Base-by-base conservation (phyloP, 1,284 basidiomycete genomes). In the Tremellales sp. region DNA sequence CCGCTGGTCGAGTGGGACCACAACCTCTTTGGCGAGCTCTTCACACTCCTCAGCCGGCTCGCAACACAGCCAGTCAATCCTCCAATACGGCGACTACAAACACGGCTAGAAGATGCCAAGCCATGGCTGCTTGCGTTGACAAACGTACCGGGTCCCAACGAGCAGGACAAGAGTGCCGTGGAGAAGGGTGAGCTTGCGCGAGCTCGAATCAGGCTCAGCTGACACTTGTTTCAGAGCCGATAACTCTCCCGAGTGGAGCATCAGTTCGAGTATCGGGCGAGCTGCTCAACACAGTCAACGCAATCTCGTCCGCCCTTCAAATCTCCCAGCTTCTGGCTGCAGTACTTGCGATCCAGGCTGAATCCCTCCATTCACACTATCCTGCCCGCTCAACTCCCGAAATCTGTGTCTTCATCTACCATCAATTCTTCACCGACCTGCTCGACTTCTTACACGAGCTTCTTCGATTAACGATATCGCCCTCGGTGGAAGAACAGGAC, bases 101-200 rank as follows among this genome's bases (percentile, higher is more conserved):
- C 45, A 12, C 54, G 58, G 45, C 61, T 73, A 26, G 63, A 70
- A 17, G 54, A 61, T 23, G 67, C 68, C 0, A 52, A 61, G 26
- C 70, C 70, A 29, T 73, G 70, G 70, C 56, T 73, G 12, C 48
- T 67, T 15, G 43, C 57, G 0, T 56, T 73, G 26, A 64, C 66
- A 0, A 54, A 54, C 13, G 46, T 73, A 17, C 67, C 70, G 7
- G 48, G 43, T 3, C 63, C 59, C 1, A 68, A 56, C 43, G 61
- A 64, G 3, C 58, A 57, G 46, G 68, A 70, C 55, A 66, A 64
- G 53, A 53, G 58, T 43, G 44, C 55, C 26, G 58, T 69, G 13
- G 61, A 66, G 33, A 62, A 60, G 27, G 59, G 65, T 68, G 39
- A 56, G 48, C 49, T 54, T 25, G 15, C 22, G 2, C 6, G 29